A percentile compares a stretch with the other conserved stretches of the same genome.
Evolutionary conservation across 768 basidiomycete genomes (phyloP).

Genomic region (Tricholoma sp.): DNA sequence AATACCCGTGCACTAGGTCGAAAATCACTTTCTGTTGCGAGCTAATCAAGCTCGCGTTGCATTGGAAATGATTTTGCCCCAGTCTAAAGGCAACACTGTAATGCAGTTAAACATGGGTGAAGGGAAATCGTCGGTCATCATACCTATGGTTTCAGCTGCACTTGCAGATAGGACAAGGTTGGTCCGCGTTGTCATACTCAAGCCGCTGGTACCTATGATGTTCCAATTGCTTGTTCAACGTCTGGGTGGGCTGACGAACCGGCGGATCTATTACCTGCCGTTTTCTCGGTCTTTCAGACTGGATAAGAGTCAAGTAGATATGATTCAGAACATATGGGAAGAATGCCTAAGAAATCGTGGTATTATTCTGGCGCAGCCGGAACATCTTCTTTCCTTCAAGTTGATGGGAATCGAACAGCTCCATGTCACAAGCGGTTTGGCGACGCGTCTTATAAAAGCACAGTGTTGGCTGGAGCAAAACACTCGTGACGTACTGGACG

Average conservation of each 20-base stretch:
- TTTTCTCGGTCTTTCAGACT: constrained; percentile 38
- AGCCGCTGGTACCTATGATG: constrained; percentile 41
- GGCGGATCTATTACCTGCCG: constrained; percentile 44
- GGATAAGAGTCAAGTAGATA: constrained; percentile 7
- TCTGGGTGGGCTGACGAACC: constrained; percentile 38
- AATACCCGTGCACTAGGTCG: constrained; percentile 27
- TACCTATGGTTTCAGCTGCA: constrained; percentile 35
- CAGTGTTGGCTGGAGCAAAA: constrained; percentile 22
- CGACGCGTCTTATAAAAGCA: constrained; percentile 17
- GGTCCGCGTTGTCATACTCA: constrained; percentile 45
- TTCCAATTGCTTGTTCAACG: constrained; percentile 41
- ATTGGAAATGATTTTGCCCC: constrained; percentile 41
- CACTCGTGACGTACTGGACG: constrained; percentile 38
- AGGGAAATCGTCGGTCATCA: constrained; percentile 49
- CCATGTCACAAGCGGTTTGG: constrained; percentile 2
- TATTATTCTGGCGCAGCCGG: constrained; percentile 46
- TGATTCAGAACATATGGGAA: constrained; percentile 26
- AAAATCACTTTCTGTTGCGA: constrained; percentile 38
- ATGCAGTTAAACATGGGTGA: constrained; percentile 58
- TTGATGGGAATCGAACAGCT: constrained; percentile 37
- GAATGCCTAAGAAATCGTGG: constrained; percentile 37
- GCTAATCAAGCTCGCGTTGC: constrained; percentile 38
- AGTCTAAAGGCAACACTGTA: constrained; percentile 27
- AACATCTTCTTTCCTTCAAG: constrained; percentile 48
- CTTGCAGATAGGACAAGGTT: constrained; percentile 40